phyloP scores from a whole-genome alignment of 2,329 filamentous ascomycete genomes.

The Furcasterigmium furcatum region DNA sequence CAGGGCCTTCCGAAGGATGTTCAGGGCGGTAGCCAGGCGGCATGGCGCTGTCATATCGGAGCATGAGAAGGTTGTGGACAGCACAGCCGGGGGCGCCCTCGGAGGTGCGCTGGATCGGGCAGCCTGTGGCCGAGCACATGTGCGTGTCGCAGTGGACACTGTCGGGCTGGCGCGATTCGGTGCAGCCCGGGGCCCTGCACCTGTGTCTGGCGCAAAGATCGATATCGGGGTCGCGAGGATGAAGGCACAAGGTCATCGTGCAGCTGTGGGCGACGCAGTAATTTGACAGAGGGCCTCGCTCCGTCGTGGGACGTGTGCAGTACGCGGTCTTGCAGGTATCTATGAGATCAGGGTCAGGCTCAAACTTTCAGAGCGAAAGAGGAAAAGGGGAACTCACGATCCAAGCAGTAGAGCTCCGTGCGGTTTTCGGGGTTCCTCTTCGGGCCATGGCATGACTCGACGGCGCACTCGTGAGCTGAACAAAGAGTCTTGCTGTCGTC shows the following conservation, averaged over 20 bases:
- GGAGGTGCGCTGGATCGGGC: background rate
- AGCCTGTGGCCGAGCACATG: conserved; percentile 6
- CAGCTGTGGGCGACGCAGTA: background rate
- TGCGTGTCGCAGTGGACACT: conserved; percentile 11
- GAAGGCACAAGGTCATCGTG: no score
- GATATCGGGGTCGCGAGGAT: background rate
- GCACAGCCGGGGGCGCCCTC: conserved; percentile 3
- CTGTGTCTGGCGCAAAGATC: conserved; percentile 8
- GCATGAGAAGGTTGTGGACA: conserved; percentile 5
- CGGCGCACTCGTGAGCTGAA: conserved; percentile 7
- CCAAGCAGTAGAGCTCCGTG: conserved; percentile 4
- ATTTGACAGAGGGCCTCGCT: no score
- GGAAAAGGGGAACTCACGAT: conserved; percentile 2
- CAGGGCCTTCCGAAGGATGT: no score
- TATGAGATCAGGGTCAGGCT: no score
- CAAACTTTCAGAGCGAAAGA: background rate
- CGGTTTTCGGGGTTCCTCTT: background rate
- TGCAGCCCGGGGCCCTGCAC: conserved; percentile 8
- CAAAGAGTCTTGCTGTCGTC: conserved; percentile 7
- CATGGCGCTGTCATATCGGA: background rate
- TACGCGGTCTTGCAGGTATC: conserved; percentile 7
- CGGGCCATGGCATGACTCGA: background rate
- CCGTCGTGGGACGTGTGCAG: no score
- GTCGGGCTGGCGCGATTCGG: background rate
- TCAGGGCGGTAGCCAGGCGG: background rate